A percentile compares a stretch with the other conserved stretches of the same genome.
Evolutionary conservation across 805 yeast genomes (phyloP).

Genomic region (Barnettozyma siamensis): DNA sequence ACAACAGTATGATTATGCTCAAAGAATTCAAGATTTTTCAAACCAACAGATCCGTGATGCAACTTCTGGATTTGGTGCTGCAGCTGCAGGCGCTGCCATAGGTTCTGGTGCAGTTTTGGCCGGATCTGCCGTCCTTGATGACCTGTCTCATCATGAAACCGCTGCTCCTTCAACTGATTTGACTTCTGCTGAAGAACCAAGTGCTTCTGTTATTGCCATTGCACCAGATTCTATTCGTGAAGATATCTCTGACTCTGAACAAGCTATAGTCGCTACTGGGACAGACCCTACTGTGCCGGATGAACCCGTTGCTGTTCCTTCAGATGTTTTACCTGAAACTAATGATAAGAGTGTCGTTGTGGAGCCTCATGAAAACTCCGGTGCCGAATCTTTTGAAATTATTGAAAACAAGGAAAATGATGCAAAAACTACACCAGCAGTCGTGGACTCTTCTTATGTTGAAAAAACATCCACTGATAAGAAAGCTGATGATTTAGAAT

Average conservation of each 20-base stretch:
- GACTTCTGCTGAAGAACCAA: conserved; percentile 13
- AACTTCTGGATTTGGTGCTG: conserved; percentile 18
- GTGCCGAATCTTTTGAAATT: conserved; percentile 24
- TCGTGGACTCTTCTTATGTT: neutral
- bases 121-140: conserved; percentile 20
- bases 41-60: conserved; percentile 34
- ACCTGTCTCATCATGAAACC: conserved; percentile 20
- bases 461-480: conserved; percentile 3
- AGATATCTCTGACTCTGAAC: conserved; percentile 28
- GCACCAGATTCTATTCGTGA: conserved; percentile 88
- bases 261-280: conserved; percentile 19
- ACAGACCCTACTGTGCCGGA: conserved; percentile 9
- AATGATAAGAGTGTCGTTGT: too few species aligned
- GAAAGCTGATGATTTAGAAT: conserved; percentile 20
- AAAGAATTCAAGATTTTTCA: conserved; percentile 33
- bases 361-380: conserved; percentile 5
- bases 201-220: conserved; percentile 83
- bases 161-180: conserved; percentile 15
- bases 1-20: conserved; percentile 33
- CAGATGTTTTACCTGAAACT: conserved; percentile 25
- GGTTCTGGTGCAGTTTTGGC: conserved; percentile 12
- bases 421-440: too few species aligned
- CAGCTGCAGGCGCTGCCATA: conserved; percentile 21
- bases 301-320: conserved; percentile 23
- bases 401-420: conserved; percentile 17